These are phyloP conservation scores for Datisca glomerata DNA, from an alignment of 306 rosid genomes.

Conservation along the genomic window DNA sequence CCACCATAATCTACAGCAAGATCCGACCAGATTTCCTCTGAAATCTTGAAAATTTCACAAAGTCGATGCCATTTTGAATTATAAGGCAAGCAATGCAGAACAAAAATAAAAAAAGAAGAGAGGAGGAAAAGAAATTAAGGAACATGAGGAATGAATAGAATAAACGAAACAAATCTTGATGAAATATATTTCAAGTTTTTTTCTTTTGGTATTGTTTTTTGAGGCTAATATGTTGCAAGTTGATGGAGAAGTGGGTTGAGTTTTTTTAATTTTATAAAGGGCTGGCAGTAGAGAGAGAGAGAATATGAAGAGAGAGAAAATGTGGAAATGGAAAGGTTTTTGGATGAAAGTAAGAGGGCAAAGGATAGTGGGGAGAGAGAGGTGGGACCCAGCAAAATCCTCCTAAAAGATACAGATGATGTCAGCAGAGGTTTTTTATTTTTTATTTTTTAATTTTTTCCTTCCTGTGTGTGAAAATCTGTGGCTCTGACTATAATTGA, in stretches of 20 bases:
- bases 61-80: constrained; percentile 53
- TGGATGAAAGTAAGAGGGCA: constrained; percentile 19
- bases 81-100: constrained; percentile 58
- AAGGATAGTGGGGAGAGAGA: constrained; percentile 5
- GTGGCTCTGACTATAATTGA: no score
- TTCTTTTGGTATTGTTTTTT: background rate
- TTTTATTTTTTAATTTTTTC: constrained; percentile 7
- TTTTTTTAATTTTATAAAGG: constrained; percentile 16
- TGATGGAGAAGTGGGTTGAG: constrained; percentile 18
- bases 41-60: constrained; percentile 67
- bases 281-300: background rate
- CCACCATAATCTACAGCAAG: constrained; percentile 74
- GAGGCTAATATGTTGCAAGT: constrained; percentile 25
- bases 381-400: constrained; percentile 59
- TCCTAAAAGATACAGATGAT: constrained; percentile 70
- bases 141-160: constrained; percentile 13
- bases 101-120: constrained; percentile 4
- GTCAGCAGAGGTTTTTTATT: constrained; percentile 47
- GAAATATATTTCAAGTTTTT: background rate
- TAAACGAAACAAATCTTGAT: constrained; percentile 14
- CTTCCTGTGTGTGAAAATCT: no score
- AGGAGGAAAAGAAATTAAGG: constrained; percentile 4
- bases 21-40: constrained; percentile 95
- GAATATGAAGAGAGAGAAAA: background rate
- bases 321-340: constrained; percentile 14